Percentiles rank a stretch among this genome's conserved stretches.
phyloP scores from a whole-genome alignment of 176 grass and related monocot species.

The Oryza coarctata region DNA sequence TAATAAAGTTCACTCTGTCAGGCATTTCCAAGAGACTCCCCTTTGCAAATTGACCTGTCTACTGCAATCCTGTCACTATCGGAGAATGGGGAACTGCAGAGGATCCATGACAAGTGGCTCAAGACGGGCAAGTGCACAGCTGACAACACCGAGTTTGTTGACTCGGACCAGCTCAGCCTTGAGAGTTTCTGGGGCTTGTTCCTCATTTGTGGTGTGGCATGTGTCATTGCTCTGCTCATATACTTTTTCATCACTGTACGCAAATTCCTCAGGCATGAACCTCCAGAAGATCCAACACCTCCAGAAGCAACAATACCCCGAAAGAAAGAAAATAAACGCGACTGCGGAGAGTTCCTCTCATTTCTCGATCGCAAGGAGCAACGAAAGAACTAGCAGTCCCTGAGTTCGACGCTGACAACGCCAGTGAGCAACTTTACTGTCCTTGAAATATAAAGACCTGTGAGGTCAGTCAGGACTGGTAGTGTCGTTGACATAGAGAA shows the following conservation, averaged over 20 bases:
- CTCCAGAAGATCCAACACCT: neutral
- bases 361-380: slow-evolving; percentile 58
- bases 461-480: slow-evolving; percentile 5
- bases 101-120: slow-evolving; percentile 94
- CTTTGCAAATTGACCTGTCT: slow-evolving; percentile 74
- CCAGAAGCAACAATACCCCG: neutral
- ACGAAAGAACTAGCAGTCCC: slow-evolving; percentile 19
- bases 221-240: slow-evolving; percentile 54
- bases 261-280: slow-evolving; percentile 39
- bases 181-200: slow-evolving; percentile 88
- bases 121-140: slow-evolving; percentile 35
- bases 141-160: slow-evolving; percentile 49
- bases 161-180: slow-evolving; percentile 66
- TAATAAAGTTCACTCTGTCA: slow-evolving; percentile 35
- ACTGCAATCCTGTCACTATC: slow-evolving; percentile 80
- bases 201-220: slow-evolving; percentile 72
- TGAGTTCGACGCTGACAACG: slow-evolving; percentile 1
- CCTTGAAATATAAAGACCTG: slow-evolving; percentile 22
- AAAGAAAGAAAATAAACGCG: neutral
- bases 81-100: slow-evolving; percentile 85
- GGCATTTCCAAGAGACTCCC: slow-evolving; percentile 85
- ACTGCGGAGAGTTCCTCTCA: slow-evolving; percentile 53
- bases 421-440: neutral
- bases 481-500: slow-evolving; percentile 15
- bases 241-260: slow-evolving; percentile 56